These are phyloP conservation scores for Suillus tomentosus DNA, from an alignment of 768 basidiomycete genomes.

Conservation along the genomic window DNA sequence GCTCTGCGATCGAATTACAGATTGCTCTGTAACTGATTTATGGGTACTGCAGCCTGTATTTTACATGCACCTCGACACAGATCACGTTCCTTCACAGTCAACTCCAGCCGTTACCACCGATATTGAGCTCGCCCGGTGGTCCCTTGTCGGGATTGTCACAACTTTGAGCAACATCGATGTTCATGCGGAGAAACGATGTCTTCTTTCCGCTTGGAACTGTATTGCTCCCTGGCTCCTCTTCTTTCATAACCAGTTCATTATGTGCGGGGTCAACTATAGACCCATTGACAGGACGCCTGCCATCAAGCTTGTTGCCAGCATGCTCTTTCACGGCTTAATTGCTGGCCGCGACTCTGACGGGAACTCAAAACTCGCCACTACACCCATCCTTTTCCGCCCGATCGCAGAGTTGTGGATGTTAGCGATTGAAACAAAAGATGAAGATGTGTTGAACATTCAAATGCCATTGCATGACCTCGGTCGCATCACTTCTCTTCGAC, in stretches of 20 bases:
- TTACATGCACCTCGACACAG: conserved; percentile 3
- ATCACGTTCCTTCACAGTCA: conserved; percentile 1
- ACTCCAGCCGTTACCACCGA: neutral
- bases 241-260: conserved; percentile 4
- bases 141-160: neutral
- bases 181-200: too few relatives aligned
- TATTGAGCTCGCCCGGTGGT: conserved; percentile 6
- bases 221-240: neutral
- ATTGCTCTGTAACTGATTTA: neutral
- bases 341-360: neutral
- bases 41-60: neutral
- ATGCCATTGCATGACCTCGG: neutral
- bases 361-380: neutral
- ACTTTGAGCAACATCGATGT: neutral
- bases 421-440: neutral
- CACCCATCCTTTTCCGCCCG: neutral
- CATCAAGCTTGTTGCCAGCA: neutral
- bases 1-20: neutral
- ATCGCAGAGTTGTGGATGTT: conserved; percentile 1
- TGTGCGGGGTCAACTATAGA: neutral
- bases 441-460: neutral
- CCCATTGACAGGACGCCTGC: neutral
- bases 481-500: neutral
- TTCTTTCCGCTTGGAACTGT: neutral
- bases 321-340: neutral